Evolutionary conservation across 2,329 filamentous ascomycete species (phyloP).

Genomic region (Fusarium chaquense): DNA sequence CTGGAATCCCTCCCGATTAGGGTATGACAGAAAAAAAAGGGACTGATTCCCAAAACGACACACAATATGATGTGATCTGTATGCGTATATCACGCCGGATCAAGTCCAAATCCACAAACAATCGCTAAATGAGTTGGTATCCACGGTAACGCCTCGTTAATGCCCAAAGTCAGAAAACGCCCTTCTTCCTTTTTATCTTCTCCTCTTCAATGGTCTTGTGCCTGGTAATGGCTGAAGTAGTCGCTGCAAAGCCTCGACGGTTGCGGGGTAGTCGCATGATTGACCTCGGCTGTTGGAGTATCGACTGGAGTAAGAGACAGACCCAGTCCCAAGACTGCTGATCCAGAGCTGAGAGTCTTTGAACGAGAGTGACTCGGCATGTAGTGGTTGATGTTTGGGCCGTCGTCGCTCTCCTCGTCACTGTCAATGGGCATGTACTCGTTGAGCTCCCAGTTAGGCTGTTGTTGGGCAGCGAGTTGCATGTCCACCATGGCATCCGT

Average conservation of each 20-base stretch:
- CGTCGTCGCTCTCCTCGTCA: slow-evolving; percentile 47
- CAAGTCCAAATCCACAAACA: slow-evolving; percentile 36
- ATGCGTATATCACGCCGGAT: slow-evolving; percentile 37
- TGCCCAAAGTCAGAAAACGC: slow-evolving; percentile 40
- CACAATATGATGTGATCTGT: slow-evolving; percentile 28
- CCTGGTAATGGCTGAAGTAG: slow-evolving; percentile 44
- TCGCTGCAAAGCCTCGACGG: slow-evolving; percentile 38
- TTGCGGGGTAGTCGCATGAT: slow-evolving; percentile 36
- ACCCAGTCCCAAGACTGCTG: slow-evolving; percentile 41
- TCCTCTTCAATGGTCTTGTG: slow-evolving; percentile 21
- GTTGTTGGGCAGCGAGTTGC: slow-evolving; percentile 64
- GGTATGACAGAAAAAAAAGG: slow-evolving; percentile 13
- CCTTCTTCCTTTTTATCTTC: slow-evolving; percentile 21
- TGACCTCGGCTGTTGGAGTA: slow-evolving; percentile 35
- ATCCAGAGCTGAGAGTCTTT: slow-evolving; percentile 50
- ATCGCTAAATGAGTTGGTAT: slow-evolving; percentile 43
- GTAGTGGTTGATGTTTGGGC: slow-evolving; percentile 39
- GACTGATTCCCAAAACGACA: slow-evolving; percentile 29
- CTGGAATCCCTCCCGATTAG: slow-evolving; percentile 9
- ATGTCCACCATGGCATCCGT: slow-evolving; percentile 72
- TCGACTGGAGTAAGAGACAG: slow-evolving; percentile 47
- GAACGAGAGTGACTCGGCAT: slow-evolving; percentile 53
- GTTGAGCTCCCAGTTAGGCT: slow-evolving; percentile 46
- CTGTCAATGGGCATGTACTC: slow-evolving; percentile 50
- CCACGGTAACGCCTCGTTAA: slow-evolving; percentile 37